Conservation (phyloP, 495 filamentous ascomycete genomes). For the Daldinia bambusicola region DNA sequence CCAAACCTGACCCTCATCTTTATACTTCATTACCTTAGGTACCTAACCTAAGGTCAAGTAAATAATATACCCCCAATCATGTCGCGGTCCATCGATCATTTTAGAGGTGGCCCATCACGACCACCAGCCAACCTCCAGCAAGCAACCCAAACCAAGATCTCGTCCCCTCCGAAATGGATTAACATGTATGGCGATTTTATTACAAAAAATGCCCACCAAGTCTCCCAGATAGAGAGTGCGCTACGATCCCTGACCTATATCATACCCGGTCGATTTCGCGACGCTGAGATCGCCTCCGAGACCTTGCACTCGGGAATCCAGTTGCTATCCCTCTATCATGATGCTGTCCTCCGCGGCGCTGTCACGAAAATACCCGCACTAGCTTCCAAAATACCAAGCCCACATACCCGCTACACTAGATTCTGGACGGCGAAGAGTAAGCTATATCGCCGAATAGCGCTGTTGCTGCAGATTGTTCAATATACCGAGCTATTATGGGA, state of each 20-base stretch:
- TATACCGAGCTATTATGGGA: conserved; percentile 93
- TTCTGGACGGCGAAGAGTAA: conserved; percentile 83
- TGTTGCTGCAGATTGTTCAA: conserved; percentile 85
- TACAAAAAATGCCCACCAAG: conserved; percentile 89
- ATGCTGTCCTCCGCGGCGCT: conserved; percentile 81
- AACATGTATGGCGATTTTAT: conserved; percentile 90
- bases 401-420: conserved; percentile 88
- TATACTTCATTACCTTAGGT: too few species aligned
- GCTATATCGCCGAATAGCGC: conserved; percentile 79
- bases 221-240: conserved; percentile 92
- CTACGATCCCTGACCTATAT: conserved; percentile 93
- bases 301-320: conserved; percentile 89
- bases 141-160: conserved; percentile 35
- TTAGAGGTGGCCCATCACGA: conserved; percentile 35
- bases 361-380: conserved; percentile 56
- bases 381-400: conserved; percentile 64
- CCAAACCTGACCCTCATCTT: conserved; percentile 6
- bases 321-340: conserved; percentile 92
- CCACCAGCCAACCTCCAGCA: conserved; percentile 36
- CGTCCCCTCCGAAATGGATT: conserved; percentile 78
- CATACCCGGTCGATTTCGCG: conserved; percentile 92
- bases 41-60: neutral
- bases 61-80: conserved; percentile 19
- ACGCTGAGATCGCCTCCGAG: conserved; percentile 94
- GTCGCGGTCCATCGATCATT: conserved; percentile 39